Percentiles rank a stretch among this genome's conserved stretches.
phyloP scores from a whole-genome alignment of 2,329 filamentous ascomycete genomes.

The Nemania serpens region DNA sequence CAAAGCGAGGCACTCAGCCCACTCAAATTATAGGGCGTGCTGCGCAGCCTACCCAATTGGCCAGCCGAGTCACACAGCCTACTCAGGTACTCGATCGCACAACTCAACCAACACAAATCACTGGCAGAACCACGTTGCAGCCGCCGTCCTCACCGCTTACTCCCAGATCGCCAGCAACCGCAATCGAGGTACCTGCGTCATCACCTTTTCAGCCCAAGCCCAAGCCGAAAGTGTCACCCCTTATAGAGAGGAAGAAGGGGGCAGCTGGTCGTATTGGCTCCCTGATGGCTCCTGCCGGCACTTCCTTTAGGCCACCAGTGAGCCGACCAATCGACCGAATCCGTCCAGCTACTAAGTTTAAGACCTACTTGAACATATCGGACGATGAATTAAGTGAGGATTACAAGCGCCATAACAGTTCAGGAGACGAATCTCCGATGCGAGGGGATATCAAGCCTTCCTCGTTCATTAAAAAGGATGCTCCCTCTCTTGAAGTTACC shows the following conservation, averaged over 20 bases:
- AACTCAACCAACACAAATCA: conserved; percentile 49
- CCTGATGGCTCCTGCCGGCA: conserved; percentile 77
- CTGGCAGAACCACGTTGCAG: conserved; percentile 44
- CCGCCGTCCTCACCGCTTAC: conserved; percentile 42
- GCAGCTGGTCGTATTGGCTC: conserved; percentile 53
- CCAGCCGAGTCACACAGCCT: too few relatives aligned
- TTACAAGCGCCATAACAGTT: conserved; percentile 42
- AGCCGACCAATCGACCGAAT: conserved; percentile 42
- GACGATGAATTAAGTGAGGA: conserved; percentile 42
- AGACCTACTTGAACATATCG: conserved; percentile 39
- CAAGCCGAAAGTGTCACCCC: conserved; percentile 25
- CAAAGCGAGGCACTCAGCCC: conserved; percentile 56
- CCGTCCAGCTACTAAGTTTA: conserved; percentile 40
- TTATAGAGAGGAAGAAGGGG: conserved; percentile 24
- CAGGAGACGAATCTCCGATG: conserved; percentile 39
- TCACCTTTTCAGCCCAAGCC: conserved; percentile 69
- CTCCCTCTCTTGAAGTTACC: conserved; percentile 13
- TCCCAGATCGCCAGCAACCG: conserved; percentile 50
- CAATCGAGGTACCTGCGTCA: conserved; percentile 84
- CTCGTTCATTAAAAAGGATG: conserved; percentile 37
- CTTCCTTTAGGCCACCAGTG: conserved; percentile 62
- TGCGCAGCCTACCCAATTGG: too few relatives aligned
- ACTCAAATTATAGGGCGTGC: conserved; percentile 60
- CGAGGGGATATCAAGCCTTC: conserved; percentile 43
- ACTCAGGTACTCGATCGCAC: conserved; percentile 47